A percentile compares a stretch with the other conserved stretches of the same genome.
These are phyloP conservation scores for Metschnikowia borealis DNA, from an alignment of 805 yeast species.

Conservation along the genomic window DNA sequence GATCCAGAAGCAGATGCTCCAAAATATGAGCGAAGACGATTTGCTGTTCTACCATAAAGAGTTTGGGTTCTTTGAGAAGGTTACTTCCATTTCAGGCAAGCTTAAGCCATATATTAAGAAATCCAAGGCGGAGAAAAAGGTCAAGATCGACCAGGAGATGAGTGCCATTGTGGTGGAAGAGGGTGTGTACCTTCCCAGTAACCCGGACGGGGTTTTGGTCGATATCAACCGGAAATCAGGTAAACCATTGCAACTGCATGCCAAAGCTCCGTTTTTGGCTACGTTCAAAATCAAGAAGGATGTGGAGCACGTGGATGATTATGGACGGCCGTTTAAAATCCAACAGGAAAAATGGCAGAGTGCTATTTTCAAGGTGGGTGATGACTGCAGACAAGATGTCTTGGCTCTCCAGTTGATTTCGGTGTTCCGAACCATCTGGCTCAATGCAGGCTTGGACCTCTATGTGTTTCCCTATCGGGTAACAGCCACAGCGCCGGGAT, in stretches of 20 bases:
- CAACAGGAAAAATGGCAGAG: conserved; percentile 77
- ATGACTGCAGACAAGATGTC: conserved; percentile 97
- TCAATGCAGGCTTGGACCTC: conserved; percentile 79
- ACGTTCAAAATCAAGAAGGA: conserved; percentile 77
- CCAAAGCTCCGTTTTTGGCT: conserved; percentile 98
- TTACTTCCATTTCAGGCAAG: conserved; percentile 91
- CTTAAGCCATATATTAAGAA: conserved; percentile 91
- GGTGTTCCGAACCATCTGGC: conserved; percentile 88
- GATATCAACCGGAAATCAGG: conserved; percentile 93
- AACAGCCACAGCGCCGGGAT: conserved; percentile 98
- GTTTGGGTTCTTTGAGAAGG: conserved; percentile 84
- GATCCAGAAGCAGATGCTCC: conserved; percentile 62
- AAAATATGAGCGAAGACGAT: conserved; percentile 58
- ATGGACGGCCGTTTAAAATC: conserved; percentile 26
- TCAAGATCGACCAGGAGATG: conserved; percentile 96
- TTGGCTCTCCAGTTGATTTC: conserved; percentile 89
- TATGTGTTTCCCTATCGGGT: conserved; percentile 92
- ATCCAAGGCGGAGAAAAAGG: conserved; percentile 93
- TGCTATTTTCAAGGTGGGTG: conserved; percentile 98
- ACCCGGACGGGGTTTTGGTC: conserved; percentile 91
- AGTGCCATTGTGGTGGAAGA: conserved; percentile 63
- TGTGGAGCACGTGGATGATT: conserved; percentile 41
- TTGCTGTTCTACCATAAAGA: conserved; percentile 71
- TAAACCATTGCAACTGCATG: conserved; percentile 93
- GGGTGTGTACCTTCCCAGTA: conserved; percentile 91